Evolutionary conservation across 179 eudicot genomes (phyloP).

Genomic region (Spinacia oleracea): DNA sequence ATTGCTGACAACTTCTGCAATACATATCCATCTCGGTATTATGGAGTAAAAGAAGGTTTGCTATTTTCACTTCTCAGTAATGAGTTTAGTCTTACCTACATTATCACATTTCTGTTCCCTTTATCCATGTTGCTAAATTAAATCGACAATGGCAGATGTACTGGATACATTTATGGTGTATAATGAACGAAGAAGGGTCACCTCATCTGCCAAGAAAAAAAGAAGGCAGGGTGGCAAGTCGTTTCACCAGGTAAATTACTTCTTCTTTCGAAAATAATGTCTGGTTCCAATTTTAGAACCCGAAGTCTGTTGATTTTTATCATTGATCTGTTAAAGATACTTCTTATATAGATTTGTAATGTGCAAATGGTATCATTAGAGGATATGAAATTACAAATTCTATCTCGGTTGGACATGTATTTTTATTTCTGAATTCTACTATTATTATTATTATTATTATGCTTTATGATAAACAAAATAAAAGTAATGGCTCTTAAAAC

Average conservation of each 20-base stretch:
- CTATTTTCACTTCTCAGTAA: constrained; percentile 1
- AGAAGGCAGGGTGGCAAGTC: constrained; percentile 65
- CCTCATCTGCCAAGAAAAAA: constrained; percentile 97
- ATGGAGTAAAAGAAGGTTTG: constrained; percentile 70
- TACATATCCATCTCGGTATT: constrained; percentile 54
- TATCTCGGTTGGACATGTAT: neutral
- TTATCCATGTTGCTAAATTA: constrained; percentile 10
- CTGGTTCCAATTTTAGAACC: neutral
- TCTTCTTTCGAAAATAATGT: neutral
- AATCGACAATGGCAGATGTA: constrained; percentile 45
- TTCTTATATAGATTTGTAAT: neutral
- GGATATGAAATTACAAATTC: neutral
- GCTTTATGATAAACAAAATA: neutral
- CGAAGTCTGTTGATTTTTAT: too few species aligned
- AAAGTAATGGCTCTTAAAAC: too few species aligned
- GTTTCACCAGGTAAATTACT: constrained; percentile 69
- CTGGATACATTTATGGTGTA: constrained; percentile 89
- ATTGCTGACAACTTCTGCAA: constrained; percentile 84
- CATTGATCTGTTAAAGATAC: neutral
- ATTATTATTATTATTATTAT: neutral
- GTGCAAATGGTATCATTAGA: neutral
- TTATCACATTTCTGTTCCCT: constrained; percentile 9
- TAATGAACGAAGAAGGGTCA: constrained; percentile 90
- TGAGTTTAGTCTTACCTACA: constrained; percentile 9
- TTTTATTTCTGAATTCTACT: too few species aligned